phyloP scores from a whole-genome alignment of 2,329 filamentous ascomycete species.

The Penicillium nordicum region DNA sequence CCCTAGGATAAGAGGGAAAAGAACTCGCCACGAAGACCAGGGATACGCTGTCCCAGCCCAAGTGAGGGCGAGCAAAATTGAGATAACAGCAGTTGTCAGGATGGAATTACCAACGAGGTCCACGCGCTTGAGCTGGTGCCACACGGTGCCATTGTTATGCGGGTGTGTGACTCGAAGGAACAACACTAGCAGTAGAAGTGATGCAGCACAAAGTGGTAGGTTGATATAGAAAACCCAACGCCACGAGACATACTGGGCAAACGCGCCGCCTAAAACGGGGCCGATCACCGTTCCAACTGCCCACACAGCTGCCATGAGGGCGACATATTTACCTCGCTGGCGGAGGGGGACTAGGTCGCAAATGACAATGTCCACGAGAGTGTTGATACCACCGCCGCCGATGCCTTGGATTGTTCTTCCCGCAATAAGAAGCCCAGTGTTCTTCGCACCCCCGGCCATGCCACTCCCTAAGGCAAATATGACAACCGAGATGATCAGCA shows the following conservation, averaged over 20 bases:
- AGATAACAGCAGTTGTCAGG: constrained; percentile 26
- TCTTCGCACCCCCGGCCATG: constrained; percentile 49
- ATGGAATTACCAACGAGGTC: constrained; percentile 32
- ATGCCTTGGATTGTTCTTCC: constrained; percentile 8
- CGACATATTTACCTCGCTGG: constrained; percentile 9
- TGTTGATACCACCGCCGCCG: constrained; percentile 5
- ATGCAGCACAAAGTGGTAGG: background rate
- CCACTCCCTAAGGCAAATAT: constrained; percentile 54
- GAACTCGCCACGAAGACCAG: constrained; percentile 30
- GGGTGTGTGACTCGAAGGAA: constrained; percentile 14
- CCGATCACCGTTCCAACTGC: constrained; percentile 4
- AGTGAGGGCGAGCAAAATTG: constrained; percentile 31
- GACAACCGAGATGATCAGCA: constrained; percentile 41
- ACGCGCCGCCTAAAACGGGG: constrained; percentile 3
- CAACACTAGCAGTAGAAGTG: background rate
- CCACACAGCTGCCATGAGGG: constrained; percentile 3
- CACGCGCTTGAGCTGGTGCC: constrained; percentile 11
- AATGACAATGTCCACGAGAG: constrained; percentile 1
- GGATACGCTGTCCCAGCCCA: constrained; percentile 30
- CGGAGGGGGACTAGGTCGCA: constrained; percentile 8
- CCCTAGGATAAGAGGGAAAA: constrained; percentile 31
- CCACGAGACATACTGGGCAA: constrained; percentile 3
- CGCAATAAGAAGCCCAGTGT: constrained; percentile 14
- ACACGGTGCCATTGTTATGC: background rate
- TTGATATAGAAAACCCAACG: constrained; percentile 13